Evolutionary conservation across 768 basidiomycete genomes (phyloP), one percentile per base, ranked within the genome.

Genomic region (Tulasnella sp.): DNA sequence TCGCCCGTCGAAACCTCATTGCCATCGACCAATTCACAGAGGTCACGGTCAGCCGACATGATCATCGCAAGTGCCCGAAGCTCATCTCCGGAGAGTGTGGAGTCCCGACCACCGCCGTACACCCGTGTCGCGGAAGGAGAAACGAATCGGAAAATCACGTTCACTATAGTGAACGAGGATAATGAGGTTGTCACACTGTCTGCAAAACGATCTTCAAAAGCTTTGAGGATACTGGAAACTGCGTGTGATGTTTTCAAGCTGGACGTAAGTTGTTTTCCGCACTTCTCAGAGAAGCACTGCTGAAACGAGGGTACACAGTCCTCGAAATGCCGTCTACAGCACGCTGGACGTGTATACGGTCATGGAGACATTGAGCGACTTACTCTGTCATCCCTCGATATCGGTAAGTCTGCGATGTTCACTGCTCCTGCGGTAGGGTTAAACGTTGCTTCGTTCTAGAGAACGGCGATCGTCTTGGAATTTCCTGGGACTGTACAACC

Each of bases 241-340:
- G 67, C 67, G 34, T 69, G 67, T 19, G 42, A 69, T 41, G 34
- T 69, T 11, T 52, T 69, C 40, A 69, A 69, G 44, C 39, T 69
- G 39, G 35, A 69, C 9, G 67, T 69, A 7, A 19, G 67, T 17
- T 11, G 29, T 12, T 34, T 32, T 69, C 39, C 35, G 26, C 26
- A 17, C 35, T 34, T 52, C 34, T 59, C 36, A 12, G 9, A 37
- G 40, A 66, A 37, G 29, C 64, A 6, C 22, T 37, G 26, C 1
- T 32, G 36, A 37, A 26, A 29, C 36, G 36, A 37, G 36, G 36
- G 64, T 41, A 34, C 44, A 4, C 17, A 69, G 67, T 19, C 35
- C 29, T 52, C 39, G 7, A 69, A 69, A 29, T 69, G 67, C 29
- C 40, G 39, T 40, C 40, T 69, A 22, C n/a, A 69, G 12, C 67